These are phyloP conservation scores for Nothopassalora personata DNA, from an alignment of 2,329 filamentous ascomycete genomes.

Conservation along the genomic window DNA sequence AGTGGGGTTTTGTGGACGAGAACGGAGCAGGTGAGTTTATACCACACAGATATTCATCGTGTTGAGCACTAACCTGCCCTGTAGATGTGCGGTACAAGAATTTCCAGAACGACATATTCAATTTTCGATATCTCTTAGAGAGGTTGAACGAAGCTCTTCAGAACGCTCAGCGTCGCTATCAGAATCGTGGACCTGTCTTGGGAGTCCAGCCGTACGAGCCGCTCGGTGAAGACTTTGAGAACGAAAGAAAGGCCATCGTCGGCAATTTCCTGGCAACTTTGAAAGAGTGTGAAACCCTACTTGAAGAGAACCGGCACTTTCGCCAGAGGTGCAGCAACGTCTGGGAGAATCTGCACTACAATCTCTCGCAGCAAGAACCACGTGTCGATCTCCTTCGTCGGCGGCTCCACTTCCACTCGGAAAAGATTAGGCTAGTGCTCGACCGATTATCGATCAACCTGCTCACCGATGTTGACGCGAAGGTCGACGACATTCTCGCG, in stretches of 20 bases:
- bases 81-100: constrained; percentile 18
- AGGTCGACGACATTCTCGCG: constrained; percentile 18
- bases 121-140: constrained; percentile 16
- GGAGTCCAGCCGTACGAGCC: constrained; percentile 11
- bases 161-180: constrained; percentile 14
- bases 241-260: constrained; percentile 15
- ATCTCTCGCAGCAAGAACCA: constrained; percentile 15
- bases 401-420: constrained; percentile 19
- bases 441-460: constrained; percentile 16
- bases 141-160: constrained; percentile 13
- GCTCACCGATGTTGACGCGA: constrained; percentile 16
- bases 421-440: constrained; percentile 21
- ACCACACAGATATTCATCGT: no score
- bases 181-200: constrained; percentile 3
- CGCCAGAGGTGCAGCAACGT: constrained; percentile 13
- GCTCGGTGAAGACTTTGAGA: constrained; percentile 16
- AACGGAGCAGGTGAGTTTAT: constrained; percentile 12
- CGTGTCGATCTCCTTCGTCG: constrained; percentile 17
- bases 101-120: constrained; percentile 20
- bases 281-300: constrained; percentile 19
- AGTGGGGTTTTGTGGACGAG: constrained; percentile 17
- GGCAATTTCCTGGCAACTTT: constrained; percentile 21
- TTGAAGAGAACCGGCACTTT: constrained; percentile 18
- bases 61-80: background rate
- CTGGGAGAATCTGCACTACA: constrained; percentile 17